phyloP scores from a whole-genome alignment of 495 filamentous ascomycete species.

The Penicillium macrosclerotiorum region DNA sequence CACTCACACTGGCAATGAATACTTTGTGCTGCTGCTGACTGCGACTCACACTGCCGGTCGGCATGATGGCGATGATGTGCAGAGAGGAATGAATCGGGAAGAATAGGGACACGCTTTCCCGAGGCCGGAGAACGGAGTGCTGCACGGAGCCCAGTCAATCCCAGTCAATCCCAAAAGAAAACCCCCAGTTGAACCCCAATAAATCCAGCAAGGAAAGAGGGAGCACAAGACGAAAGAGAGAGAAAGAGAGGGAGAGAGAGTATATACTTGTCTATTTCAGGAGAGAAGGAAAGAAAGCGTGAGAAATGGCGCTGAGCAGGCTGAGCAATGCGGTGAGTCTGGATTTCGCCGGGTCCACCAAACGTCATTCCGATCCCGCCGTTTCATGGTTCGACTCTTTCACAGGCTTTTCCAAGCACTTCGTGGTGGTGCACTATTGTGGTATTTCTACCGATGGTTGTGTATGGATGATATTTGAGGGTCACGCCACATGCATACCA shows the following conservation, averaged over 20 bases:
- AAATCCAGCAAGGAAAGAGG: too few relatives aligned
- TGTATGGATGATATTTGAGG: too few relatives aligned
- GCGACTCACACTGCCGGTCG: conserved; percentile 18
- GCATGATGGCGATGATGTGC: conserved; percentile 13
- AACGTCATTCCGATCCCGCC: conserved; percentile 19
- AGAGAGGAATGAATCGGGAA: conserved; percentile 15
- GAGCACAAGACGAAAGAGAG: not conserved
- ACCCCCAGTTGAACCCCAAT: too few relatives aligned
- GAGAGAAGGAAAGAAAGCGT: too few relatives aligned
- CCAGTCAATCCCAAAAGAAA: conserved; percentile 5
- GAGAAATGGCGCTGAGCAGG: too few relatives aligned
- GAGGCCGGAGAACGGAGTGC: conserved; percentile 13
- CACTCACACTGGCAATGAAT: conserved; percentile 31
- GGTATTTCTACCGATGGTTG: too few relatives aligned
- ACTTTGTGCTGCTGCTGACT: conserved; percentile 27
- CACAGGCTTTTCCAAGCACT: too few relatives aligned
- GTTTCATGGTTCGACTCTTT: too few relatives aligned
- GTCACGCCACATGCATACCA: too few relatives aligned
- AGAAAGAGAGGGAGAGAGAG: conserved; percentile 3
- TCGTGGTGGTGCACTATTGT: too few relatives aligned
- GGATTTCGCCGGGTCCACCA: conserved; percentile 18
- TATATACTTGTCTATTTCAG: too few relatives aligned
- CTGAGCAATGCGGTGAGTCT: conserved; percentile 27
- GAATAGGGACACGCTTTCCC: conserved; percentile 23
- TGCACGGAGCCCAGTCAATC: too few relatives aligned